Evolutionary conservation across 2,329 filamentous ascomycete species (phyloP), one percentile per base, ranked within the genome.

Genomic region (Diaporthe amygdali): DNA sequence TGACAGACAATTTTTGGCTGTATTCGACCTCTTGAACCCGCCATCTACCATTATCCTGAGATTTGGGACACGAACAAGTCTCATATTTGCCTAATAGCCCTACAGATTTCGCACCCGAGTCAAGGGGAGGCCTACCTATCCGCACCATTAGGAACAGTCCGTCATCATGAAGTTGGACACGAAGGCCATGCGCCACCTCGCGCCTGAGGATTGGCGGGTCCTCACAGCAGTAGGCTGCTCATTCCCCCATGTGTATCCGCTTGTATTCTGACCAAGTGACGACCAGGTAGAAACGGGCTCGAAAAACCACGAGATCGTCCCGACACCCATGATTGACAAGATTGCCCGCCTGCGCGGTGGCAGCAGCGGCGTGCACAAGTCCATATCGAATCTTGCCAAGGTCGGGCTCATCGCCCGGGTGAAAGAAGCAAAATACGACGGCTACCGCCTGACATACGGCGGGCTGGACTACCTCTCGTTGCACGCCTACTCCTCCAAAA

Each of bases 381-480:
- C 91, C 79, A 98, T 99, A 76, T 97, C 95, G 30, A 92, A 91
- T 67, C 91, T 99, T 66, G 96, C 96, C 74, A 99, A 99, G 83
- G 91, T 92, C 61, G 94, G 94, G 72, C 88, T 99, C 77, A 97
- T 99, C 77, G 95, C 93, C 54, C 93, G 93, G 76, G 91, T 97
- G 76, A 97, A 97, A 82, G 97, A 98, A 81, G 94, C 96, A 74
- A 96, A 94, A 82, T 99, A 99, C 83, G 96, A 99, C 78, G 96
- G 96, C 73, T 99, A 99, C 84, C 92, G 97, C 67, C 88, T 99
- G 68, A 97, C 96, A 8, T 99, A 99, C 80, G 96, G 96, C 77
- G 96, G 96, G 2, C 91, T 98, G 59, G 96, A 99, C 84, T 99
- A 99, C 82, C 91, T 99, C n/a, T 94, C 96, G 20, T 88, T 99